Evolutionary conservation across 208 protist genomes (phyloP).

Genomic region (Tritrichomonas musculus): DNA sequence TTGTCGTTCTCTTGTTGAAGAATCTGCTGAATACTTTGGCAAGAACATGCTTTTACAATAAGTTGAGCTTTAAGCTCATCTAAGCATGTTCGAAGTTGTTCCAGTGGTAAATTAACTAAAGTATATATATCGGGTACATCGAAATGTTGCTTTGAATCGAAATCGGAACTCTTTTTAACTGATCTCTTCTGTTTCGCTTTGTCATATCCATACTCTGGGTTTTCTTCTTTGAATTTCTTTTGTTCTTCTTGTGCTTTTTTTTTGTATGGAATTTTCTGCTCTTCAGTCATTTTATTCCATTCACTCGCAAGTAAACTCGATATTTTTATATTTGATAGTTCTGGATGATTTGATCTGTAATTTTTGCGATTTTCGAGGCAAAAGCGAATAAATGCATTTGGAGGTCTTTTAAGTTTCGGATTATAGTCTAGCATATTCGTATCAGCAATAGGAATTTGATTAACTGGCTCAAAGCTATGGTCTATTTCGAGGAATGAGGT

Average conservation of each 20-base stretch:
- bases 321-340: neutral
- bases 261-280: neutral
- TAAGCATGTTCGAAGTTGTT: no score
- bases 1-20: no score
- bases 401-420: neutral
- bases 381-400: neutral
- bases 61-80: no score
- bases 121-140: no score
- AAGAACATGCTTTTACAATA: no score
- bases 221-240: neutral
- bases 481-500: neutral
- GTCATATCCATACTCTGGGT: neutral
- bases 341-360: neutral
- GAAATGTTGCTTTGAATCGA: no score
- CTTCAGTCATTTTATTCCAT: neutral
- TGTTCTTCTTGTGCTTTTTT: neutral
- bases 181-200: neutral
- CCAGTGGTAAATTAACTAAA: no score
- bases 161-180: no score
- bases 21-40: no score
- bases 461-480: neutral
- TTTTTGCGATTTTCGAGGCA: neutral
- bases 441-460: neutral
- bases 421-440: neutral
- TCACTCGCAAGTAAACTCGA: neutral